Evolutionary conservation across 164 flowering plant species (phyloP).

Genomic region (Magnolia sinica): DNA sequence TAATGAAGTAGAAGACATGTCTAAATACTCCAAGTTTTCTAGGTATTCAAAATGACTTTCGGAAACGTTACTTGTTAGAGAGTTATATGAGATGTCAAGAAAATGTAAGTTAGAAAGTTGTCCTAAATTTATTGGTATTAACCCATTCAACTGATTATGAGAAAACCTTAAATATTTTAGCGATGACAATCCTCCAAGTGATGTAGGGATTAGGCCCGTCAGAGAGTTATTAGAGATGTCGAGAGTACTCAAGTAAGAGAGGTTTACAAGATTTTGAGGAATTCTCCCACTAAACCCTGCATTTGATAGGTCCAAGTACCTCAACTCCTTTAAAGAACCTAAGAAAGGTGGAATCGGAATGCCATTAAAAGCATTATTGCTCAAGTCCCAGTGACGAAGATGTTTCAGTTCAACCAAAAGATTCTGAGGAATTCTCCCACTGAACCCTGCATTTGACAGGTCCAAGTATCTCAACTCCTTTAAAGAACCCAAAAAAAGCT

Average conservation of each 20-base stretch:
- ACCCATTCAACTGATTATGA: conserved; percentile 15
- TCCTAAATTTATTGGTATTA: conserved; percentile 18
- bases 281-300: neutral
- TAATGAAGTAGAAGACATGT: neutral
- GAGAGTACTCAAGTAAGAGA: neutral
- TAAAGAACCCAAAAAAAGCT: too few species aligned
- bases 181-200: conserved; percentile 3
- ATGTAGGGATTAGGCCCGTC: neutral
- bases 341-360: too few species aligned
- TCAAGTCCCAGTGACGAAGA: too few species aligned
- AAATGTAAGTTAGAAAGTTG: conserved; percentile 11
- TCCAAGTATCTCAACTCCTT: neutral
- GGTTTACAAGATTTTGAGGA: neutral
- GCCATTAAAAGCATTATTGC: too few species aligned
- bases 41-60: conserved; percentile 10
- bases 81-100: conserved; percentile 10
- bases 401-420: too few species aligned
- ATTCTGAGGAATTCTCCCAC: neutral
- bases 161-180: neutral
- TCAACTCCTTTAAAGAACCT: too few species aligned
- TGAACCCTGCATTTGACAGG: neutral
- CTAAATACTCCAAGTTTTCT: neutral
- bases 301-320: neutral
- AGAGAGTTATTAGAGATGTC: neutral
- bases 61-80: conserved; percentile 12